Evolutionary conservation across 345 rosid genomes (phyloP).

Genomic region (Sapria himalayana): DNA sequence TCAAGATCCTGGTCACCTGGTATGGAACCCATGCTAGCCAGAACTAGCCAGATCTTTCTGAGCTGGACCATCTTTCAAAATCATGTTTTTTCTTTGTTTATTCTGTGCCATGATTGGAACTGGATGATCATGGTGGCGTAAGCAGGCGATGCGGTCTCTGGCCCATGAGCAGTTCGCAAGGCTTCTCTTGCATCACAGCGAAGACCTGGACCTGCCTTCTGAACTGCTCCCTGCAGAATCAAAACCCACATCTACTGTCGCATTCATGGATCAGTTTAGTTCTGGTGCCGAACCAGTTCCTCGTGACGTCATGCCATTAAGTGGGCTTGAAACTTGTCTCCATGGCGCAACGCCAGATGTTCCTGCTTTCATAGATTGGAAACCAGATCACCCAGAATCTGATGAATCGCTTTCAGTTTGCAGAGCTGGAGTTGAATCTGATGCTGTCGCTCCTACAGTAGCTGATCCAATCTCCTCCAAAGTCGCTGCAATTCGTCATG

Average conservation of each 20-base stretch:
- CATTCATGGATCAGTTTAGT: slow-evolving; percentile 19
- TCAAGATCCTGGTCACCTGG: slow-evolving; percentile 76
- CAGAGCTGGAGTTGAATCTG: slow-evolving; percentile 15
- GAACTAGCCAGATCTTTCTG: no score
- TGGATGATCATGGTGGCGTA: no score
- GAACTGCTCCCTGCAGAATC: slow-evolving; percentile 38
- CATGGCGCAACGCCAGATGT: slow-evolving; percentile 15
- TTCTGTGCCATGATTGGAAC: no score
- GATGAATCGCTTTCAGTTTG: slow-evolving; percentile 22
- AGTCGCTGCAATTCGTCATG: slow-evolving; percentile 74
- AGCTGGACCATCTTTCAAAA: no score
- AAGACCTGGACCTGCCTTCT: slow-evolving; percentile 33
- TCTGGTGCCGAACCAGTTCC: slow-evolving; percentile 18
- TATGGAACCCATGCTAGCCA: no score
- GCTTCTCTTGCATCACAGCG: slow-evolving; percentile 54
- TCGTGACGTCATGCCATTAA: slow-evolving; percentile 13
- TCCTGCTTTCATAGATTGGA: slow-evolving; percentile 12
- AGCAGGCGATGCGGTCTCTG: slow-evolving; percentile 74
- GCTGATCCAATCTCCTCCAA: slow-evolving; percentile 54
- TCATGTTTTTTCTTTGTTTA: no score
- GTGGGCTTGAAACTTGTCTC: slow-evolving; percentile 11
- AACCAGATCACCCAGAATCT: slow-evolving; percentile 11
- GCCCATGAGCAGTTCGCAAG: slow-evolving; percentile 96
- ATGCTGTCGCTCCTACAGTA: slow-evolving; percentile 28
- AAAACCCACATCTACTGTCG: slow-evolving; percentile 30